These are phyloP conservation scores for Suillus plorans DNA, from an alignment of 768 basidiomycete genomes.

Conservation along the genomic window DNA sequence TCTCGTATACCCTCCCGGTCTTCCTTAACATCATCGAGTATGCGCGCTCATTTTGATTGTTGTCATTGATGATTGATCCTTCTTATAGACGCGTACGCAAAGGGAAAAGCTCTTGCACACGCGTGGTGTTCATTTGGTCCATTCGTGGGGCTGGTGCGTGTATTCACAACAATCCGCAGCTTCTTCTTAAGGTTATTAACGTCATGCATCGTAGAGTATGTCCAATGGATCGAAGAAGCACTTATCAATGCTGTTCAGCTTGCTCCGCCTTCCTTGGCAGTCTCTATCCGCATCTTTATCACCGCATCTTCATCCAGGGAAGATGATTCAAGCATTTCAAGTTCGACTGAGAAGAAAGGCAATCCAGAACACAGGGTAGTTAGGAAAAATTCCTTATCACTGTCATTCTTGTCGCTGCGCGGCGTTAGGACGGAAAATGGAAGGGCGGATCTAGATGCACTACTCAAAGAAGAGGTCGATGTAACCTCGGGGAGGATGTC, in stretches of 20 bases:
- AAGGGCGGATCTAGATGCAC: constrained; percentile 40
- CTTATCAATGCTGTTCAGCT: constrained; percentile 33
- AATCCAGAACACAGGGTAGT: constrained; percentile 6
- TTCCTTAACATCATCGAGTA: constrained; percentile 45
- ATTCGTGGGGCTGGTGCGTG: constrained; percentile 46
- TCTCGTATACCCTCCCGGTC: constrained; percentile 47
- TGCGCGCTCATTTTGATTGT: constrained; percentile 7
- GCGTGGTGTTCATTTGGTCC: constrained; percentile 53
- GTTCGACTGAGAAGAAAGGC: constrained; percentile 10
- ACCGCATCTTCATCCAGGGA: constrained; percentile 30
- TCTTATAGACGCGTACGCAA: constrained; percentile 22
- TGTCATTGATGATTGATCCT: not conserved
- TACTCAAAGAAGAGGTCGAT: constrained; percentile 39
- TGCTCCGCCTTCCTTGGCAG: constrained; percentile 28
- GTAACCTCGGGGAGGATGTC: constrained; percentile 39
- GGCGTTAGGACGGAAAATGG: constrained; percentile 33
- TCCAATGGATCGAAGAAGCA: constrained; percentile 45
- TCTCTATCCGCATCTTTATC: constrained; percentile 42
- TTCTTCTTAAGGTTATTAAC: not conserved
- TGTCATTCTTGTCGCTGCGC: constrained; percentile 18
- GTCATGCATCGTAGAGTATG: constrained; percentile 28
- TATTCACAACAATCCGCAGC: not conserved
- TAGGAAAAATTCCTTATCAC: not conserved
- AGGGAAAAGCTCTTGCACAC: constrained; percentile 22
- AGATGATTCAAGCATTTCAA: constrained; percentile 15